Evolutionary conservation across 768 basidiomycete genomes (phyloP).

Genomic region (Mycena alexandri): DNA sequence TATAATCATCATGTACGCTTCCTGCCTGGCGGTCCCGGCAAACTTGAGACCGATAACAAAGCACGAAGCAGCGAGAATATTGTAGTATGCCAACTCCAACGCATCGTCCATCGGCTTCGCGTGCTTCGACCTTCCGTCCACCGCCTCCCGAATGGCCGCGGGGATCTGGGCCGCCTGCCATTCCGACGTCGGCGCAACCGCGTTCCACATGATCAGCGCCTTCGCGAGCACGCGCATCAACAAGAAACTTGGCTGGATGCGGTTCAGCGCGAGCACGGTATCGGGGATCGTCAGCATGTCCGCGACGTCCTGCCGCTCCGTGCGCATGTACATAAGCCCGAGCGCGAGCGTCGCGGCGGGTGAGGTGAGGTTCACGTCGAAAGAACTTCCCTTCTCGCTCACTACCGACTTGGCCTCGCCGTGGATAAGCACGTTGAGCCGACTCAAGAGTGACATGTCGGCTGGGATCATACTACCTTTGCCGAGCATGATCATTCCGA

Average conservation of each 20-base stretch:
- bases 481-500: slow-evolving; percentile 97
- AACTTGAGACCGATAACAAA: slow-evolving; percentile 93
- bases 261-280: slow-evolving; percentile 82
- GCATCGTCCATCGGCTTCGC: slow-evolving; percentile 73
- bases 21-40: slow-evolving; percentile 92
- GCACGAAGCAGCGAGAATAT: slow-evolving; percentile 92
- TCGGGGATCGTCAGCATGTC: slow-evolving; percentile 88
- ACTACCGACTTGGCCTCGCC: slow-evolving; percentile 68
- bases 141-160: slow-evolving; percentile 67
- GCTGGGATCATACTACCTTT: slow-evolving; percentile 84
- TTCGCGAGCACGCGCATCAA: slow-evolving; percentile 84
- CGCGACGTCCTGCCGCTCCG: slow-evolving; percentile 86
- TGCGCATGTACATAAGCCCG: slow-evolving; percentile 93
- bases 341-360: slow-evolving; percentile 92
- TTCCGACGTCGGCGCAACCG: slow-evolving; percentile 74
- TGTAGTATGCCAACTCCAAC: slow-evolving; percentile 90
- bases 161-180: slow-evolving; percentile 86
- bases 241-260: slow-evolving; percentile 89
- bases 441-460: slow-evolving; percentile 76
- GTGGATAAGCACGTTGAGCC: slow-evolving; percentile 81
- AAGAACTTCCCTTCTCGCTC: slow-evolving; percentile 57
- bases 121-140: slow-evolving; percentile 62
- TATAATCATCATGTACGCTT: slow-evolving; percentile 88
- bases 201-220: slow-evolving; percentile 89
- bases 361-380: slow-evolving; percentile 92